Evolutionary conservation across 2,329 filamentous ascomycete genomes (phyloP), one percentile per base, ranked within the genome.

Genomic region (Colletotrichum chlorophyti): DNA sequence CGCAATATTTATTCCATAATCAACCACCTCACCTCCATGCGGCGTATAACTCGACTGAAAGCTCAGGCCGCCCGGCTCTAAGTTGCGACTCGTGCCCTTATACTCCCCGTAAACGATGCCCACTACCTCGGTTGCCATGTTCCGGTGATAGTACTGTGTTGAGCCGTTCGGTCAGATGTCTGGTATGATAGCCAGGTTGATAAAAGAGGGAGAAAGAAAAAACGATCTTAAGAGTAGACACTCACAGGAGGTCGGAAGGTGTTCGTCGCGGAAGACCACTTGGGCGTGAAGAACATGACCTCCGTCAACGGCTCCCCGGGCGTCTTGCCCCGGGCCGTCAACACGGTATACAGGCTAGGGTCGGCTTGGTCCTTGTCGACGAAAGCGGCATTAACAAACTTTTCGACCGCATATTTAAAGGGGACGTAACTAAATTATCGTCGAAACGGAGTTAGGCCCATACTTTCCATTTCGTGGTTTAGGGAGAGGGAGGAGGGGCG

Each of bases 291-390:
- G 66, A 85, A 83, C 63, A 87, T 80, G 63, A 88, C 86, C 70
- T 88, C 85, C 1, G 81, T 82, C 4, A 82, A 72, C 9, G 82
- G 79, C 1, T 83, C 83, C 7, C 81, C 80, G 0, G 79, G 75
- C 54, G 77, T 76, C 31, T 74, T 79, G 27, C 82, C 83, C 47
- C 78, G 83, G 11, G 83, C 83, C 1, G 84, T 87, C 6, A 86
- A 74, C 5, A 88, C 85, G 0, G 82, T 85, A 70, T 81, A 87
- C 60, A 87, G 80, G 32, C 79, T 83, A 1, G 85, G 85, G 61
- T 88, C 85, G 1, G 84, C 84, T 64, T 88, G 85, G 68, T 88
- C 85, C 65, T 79, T 82, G 10, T 81, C 83, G 51, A 85, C 80
- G 54, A 76, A 77, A 49, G 85, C 84, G 73, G 82, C 70, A 74